These are phyloP conservation scores for Crinitomyces ghanaensis DNA, from an alignment of 805 yeast genomes.

Conservation along the genomic window DNA sequence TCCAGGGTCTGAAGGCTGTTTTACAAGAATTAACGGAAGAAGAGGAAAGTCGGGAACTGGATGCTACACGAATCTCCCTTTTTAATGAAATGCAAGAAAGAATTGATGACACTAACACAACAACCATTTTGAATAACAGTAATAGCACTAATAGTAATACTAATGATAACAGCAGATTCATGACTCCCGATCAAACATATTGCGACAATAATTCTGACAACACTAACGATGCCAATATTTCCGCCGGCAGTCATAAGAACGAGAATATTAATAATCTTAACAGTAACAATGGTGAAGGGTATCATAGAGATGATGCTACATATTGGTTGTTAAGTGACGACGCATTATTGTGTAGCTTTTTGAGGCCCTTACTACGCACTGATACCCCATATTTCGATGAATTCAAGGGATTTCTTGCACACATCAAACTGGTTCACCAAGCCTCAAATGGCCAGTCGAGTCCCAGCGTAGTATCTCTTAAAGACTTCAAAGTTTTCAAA, in stretches of 20 bases:
- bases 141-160: no score
- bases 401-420: conserved; percentile 8
- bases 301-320: conserved; percentile 6
- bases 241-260: neutral
- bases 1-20: conserved; percentile 49
- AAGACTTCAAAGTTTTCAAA: conserved; percentile 48
- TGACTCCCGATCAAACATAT: no score
- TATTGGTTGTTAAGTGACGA: conserved; percentile 8
- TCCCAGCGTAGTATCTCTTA: conserved; percentile 24
- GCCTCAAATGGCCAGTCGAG: neutral
- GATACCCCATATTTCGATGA: conserved; percentile 17
- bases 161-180: no score
- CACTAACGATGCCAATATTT: neutral
- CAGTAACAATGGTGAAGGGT: neutral
- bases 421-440: conserved; percentile 1
- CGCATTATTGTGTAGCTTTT: conserved; percentile 17
- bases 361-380: conserved; percentile 19
- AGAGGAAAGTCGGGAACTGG: conserved; percentile 11
- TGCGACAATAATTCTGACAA: no score
- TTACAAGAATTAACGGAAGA: conserved; percentile 45
- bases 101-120: no score
- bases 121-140: no score
- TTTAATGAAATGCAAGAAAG: no score
- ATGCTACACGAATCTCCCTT: conserved; percentile 4
- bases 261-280: conserved; percentile 6